These are phyloP conservation scores for Immersiella caudata DNA, from an alignment of 495 filamentous ascomycete species.

Conservation along the genomic window DNA sequence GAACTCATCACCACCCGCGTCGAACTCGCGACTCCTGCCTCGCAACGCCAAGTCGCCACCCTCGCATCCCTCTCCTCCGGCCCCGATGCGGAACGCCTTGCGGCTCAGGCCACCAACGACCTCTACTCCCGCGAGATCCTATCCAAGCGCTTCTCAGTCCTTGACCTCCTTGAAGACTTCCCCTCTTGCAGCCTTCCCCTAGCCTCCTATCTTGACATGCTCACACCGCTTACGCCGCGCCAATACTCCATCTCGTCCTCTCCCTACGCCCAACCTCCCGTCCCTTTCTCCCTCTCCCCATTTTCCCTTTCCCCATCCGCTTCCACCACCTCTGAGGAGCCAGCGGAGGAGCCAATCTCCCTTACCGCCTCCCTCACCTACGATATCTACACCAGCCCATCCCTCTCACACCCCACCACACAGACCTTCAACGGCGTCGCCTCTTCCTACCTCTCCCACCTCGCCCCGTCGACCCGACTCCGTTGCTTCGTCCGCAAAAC, in stretches of 20 bases:
- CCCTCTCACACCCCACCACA: slow-evolving; percentile 33
- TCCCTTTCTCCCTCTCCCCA: neutral
- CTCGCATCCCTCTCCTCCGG: slow-evolving; percentile 29
- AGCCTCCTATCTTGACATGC: slow-evolving; percentile 61
- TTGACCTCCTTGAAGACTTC: slow-evolving; percentile 63
- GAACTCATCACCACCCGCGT: slow-evolving; percentile 64
- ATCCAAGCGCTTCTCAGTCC: slow-evolving; percentile 56
- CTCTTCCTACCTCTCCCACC: slow-evolving; percentile 55
- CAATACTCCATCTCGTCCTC: slow-evolving; percentile 57
- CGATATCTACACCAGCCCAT: slow-evolving; percentile 50
- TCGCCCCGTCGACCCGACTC: slow-evolving; percentile 53
- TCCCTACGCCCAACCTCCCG: slow-evolving; percentile 3
- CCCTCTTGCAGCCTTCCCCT: slow-evolving; percentile 49
- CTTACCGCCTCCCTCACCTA: slow-evolving; percentile 62
- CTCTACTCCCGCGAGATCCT: slow-evolving; percentile 29
- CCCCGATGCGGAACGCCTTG: slow-evolving; percentile 23
- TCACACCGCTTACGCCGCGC: slow-evolving; percentile 65
- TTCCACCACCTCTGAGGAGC: slow-evolving; percentile 17
- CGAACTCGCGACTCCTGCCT: slow-evolving; percentile 66
- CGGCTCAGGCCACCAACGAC: slow-evolving; percentile 26
- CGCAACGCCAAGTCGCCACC: slow-evolving; percentile 37
- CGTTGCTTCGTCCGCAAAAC: slow-evolving; percentile 59
- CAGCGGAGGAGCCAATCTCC: slow-evolving; percentile 29
- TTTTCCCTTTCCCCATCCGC: slow-evolving; percentile 62
- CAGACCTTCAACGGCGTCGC: slow-evolving; percentile 54